phyloP scores from a whole-genome alignment of 202 grass and related monocot genomes.

The Musa balbisiana region DNA sequence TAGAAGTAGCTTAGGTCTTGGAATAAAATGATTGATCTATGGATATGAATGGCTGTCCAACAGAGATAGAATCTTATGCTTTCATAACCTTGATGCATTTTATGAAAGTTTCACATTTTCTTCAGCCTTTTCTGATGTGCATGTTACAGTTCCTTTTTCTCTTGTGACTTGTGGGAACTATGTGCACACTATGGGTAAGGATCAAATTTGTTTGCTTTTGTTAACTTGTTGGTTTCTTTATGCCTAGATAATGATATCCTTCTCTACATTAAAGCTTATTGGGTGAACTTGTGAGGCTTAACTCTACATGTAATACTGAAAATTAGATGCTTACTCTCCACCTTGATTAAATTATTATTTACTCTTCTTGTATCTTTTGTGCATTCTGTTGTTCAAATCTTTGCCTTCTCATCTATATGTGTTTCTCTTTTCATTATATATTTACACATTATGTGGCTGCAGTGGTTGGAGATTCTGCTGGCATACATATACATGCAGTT shows the following conservation, averaged over 20 bases:
- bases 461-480: conserved; percentile 69
- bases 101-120: background rate
- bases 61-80: too few relatives aligned
- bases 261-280: too few relatives aligned
- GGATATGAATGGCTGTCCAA: too few relatives aligned
- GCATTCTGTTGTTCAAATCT: background rate
- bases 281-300: too few relatives aligned
- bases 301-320: background rate
- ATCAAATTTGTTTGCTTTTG: too few relatives aligned
- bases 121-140: background rate
- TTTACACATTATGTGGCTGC: conserved; percentile 25
- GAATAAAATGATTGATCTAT: too few relatives aligned
- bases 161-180: too few relatives aligned
- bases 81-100: background rate
- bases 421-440: background rate
- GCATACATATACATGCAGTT: conserved; percentile 77
- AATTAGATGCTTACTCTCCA: background rate
- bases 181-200: too few relatives aligned
- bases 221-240: background rate
- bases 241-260: background rate
- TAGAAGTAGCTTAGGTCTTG: too few relatives aligned
- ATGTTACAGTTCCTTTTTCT: background rate
- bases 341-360: background rate
- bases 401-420: background rate
- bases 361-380: background rate